These are phyloP conservation scores for Cladosporium oxysporum DNA, from an alignment of 2,329 filamentous ascomycete species.

Conservation along the genomic window DNA sequence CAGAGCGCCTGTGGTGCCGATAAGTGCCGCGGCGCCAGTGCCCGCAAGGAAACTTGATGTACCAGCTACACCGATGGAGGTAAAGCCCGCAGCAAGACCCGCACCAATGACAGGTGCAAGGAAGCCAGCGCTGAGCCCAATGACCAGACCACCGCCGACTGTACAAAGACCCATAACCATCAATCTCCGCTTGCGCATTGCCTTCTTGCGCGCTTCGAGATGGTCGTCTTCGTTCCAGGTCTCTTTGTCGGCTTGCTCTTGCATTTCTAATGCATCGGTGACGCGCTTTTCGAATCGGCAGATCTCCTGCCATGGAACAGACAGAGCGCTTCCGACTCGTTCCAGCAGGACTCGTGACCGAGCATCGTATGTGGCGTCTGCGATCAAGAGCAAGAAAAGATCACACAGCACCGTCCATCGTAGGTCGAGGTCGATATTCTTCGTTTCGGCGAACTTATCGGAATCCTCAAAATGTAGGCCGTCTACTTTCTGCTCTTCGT, in stretches of 20 bases:
- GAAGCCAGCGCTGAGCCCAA: slow-evolving; percentile 88
- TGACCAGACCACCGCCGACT: slow-evolving; percentile 90
- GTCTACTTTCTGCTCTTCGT: slow-evolving; percentile 65
- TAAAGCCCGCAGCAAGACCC: slow-evolving; percentile 90
- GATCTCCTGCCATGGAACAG: slow-evolving; percentile 87
- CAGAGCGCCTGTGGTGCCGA: slow-evolving; percentile 84
- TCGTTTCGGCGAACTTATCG: slow-evolving; percentile 76
- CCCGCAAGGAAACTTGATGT: slow-evolving; percentile 88
- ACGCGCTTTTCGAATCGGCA: slow-evolving; percentile 96
- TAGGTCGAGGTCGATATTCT: slow-evolving; percentile 91
- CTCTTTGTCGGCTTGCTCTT: slow-evolving; percentile 89
- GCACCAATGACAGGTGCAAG: slow-evolving; percentile 92
- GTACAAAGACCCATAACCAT: slow-evolving; percentile 97
- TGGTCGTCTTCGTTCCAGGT: slow-evolving; percentile 98
- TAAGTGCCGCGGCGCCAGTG: slow-evolving; percentile 87
- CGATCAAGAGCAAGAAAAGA: slow-evolving; percentile 90
- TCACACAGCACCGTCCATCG: slow-evolving; percentile 97
- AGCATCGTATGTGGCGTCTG: slow-evolving; percentile 91
- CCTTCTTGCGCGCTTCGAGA: slow-evolving; percentile 81
- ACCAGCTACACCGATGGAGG: slow-evolving; percentile 88
- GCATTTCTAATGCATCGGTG: slow-evolving; percentile 96
- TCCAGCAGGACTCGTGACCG: slow-evolving; percentile 84
- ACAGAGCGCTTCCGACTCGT: slow-evolving; percentile 74
- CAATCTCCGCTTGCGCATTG: slow-evolving; percentile 78
- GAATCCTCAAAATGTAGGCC: slow-evolving; percentile 79